Evolutionary conservation across 345 rosid species (phyloP).

Genomic region (Aurinia saxatilis): DNA sequence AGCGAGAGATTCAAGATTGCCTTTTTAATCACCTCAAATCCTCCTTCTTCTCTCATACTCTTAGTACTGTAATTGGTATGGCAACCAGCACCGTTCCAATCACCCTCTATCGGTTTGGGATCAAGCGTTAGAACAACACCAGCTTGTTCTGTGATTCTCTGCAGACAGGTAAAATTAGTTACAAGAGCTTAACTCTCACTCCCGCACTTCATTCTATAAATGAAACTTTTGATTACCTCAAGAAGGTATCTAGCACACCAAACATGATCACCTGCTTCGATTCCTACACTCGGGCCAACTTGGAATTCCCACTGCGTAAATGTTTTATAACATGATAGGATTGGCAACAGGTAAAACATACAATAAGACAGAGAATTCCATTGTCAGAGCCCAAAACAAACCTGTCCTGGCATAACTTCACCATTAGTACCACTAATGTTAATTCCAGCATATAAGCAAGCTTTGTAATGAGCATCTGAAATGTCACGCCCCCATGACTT

Average conservation of each 20-base stretch:
- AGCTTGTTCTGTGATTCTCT: constrained; percentile 98
- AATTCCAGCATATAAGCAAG: constrained; percentile 93
- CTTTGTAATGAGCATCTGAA: constrained; percentile 97
- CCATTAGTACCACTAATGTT: constrained; percentile 95
- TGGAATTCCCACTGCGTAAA: constrained; percentile 89
- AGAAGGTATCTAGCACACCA: constrained; percentile 98
- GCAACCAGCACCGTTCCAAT: constrained; percentile 99
- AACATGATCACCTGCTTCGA: constrained; percentile 89
- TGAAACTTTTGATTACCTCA: constrained; percentile 46
- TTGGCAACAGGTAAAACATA: background rate
- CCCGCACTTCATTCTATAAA: background rate
- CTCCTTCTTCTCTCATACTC: constrained; percentile 95
- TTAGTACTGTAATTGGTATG: constrained; percentile 97
- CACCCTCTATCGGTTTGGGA: constrained; percentile 95
- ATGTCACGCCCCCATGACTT: constrained; percentile 96
- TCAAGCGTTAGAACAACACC: constrained; percentile 91
- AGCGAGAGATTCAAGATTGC: constrained; percentile 88
- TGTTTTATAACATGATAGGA: background rate
- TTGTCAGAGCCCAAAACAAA: constrained; percentile 18
- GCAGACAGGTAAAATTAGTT: constrained; percentile 20
- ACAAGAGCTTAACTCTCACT: background rate
- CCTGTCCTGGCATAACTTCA: constrained; percentile 99
- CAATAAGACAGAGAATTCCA: background rate
- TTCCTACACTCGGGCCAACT: constrained; percentile 96
- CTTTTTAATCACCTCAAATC: constrained; percentile 79